Conservation (phyloP, 2,329 filamentous ascomycete genomes). For the Xylaria sp. region DNA sequence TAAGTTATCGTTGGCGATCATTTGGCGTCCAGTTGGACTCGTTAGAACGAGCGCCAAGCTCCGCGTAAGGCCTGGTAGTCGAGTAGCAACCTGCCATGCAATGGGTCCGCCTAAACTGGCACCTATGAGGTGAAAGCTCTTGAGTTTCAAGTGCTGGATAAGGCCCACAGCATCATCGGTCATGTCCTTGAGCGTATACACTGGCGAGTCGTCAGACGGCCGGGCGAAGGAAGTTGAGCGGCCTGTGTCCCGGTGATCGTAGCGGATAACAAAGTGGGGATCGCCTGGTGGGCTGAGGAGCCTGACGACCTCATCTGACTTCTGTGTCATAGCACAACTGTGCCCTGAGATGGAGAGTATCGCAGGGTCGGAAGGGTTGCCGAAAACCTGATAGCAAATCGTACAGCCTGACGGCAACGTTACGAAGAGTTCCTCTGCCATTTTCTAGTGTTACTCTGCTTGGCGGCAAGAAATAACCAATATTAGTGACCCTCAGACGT, state of each 20-base stretch:
- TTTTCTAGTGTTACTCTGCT: background rate
- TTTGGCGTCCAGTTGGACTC: background rate
- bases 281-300: constrained; percentile 37
- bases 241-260: constrained; percentile 33
- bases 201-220: constrained; percentile 28
- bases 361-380: constrained; percentile 42
- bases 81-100: background rate
- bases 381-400: constrained; percentile 49
- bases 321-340: constrained; percentile 44
- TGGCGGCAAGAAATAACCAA: background rate
- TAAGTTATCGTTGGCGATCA: background rate
- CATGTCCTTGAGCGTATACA: constrained; percentile 47
- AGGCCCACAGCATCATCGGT: background rate
- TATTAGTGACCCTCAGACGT: background rate
- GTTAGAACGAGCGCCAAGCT: background rate
- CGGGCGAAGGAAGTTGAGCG: constrained; percentile 40
- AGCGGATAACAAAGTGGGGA: constrained; percentile 29
- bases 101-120: background rate
- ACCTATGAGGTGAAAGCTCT: background rate
- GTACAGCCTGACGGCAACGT: constrained; percentile 44
- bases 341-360: constrained; percentile 37
- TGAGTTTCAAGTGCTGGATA: background rate
- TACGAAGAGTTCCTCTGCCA: constrained; percentile 45
- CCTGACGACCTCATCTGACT: constrained; percentile 39
- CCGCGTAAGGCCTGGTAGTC: background rate